These are phyloP conservation scores for Microdochium nivale DNA, from an alignment of 2,329 filamentous ascomycete genomes.

Conservation along the genomic window DNA sequence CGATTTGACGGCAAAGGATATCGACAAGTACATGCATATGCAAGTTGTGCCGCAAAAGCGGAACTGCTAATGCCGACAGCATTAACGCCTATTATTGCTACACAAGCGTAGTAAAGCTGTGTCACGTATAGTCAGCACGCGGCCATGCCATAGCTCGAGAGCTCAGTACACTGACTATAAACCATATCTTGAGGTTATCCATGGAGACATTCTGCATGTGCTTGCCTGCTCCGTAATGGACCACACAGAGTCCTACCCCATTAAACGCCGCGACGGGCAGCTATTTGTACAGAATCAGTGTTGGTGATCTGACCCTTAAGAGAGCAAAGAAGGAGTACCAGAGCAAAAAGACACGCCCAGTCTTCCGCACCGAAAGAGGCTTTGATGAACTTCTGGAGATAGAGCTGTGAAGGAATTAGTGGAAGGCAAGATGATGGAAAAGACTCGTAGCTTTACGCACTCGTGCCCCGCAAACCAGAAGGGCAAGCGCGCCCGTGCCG, in stretches of 20 bases:
- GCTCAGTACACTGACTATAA: constrained; percentile 1
- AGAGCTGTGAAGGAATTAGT: background rate
- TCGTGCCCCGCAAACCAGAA: constrained; percentile 3
- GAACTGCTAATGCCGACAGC: no score
- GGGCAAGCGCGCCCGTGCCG: constrained; percentile 2
- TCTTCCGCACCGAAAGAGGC: background rate
- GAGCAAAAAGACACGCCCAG: background rate
- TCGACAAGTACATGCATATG: constrained; percentile 5
- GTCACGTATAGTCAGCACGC: background rate
- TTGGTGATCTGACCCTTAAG: no score
- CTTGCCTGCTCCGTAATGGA: constrained; percentile 4
- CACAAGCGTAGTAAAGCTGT: constrained; percentile 5
- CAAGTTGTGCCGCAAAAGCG: no score
- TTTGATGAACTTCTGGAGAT: background rate
- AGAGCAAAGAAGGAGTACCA: background rate
- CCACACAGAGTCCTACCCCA: constrained; percentile 2
- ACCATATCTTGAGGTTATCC: constrained; percentile 2
- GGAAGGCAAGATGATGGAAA: background rate
- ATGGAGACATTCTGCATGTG: constrained; percentile 4
- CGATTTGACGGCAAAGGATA: constrained; percentile 5
- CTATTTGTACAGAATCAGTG: background rate
- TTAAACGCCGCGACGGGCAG: constrained; percentile 2
- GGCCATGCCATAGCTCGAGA: no score
- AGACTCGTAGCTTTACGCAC: background rate
- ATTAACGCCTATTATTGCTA: no score